Evolutionary conservation across 768 basidiomycete species (phyloP).

Genomic region (Cystofilobasidium bisporidii): DNA sequence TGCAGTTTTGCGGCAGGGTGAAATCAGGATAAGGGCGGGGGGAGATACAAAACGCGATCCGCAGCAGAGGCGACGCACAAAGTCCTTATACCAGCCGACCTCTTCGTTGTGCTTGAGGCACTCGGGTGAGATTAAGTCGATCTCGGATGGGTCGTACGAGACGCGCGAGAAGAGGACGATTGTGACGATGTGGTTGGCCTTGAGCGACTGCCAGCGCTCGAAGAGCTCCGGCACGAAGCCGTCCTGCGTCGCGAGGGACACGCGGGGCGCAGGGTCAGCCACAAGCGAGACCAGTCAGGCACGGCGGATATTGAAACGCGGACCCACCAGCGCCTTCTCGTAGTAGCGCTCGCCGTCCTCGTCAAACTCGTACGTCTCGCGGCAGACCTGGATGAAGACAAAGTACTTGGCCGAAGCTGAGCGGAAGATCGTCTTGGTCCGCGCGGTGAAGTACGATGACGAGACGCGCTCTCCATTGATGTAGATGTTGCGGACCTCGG

Average conservation of each 20-base stretch:
- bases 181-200: conserved; percentile 85
- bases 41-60: not conserved
- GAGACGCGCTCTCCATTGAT: conserved; percentile 61
- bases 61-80: not conserved
- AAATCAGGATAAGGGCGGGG: not conserved
- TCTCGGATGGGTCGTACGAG: conserved; percentile 39
- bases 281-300: not conserved
- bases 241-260: conserved; percentile 9
- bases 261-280: not conserved
- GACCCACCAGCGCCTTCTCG: conserved; percentile 74
- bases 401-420: conserved; percentile 68
- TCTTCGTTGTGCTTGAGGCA: conserved; percentile 59
- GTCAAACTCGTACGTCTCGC: conserved; percentile 92
- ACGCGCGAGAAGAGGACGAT: conserved; percentile 91
- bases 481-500: conserved; percentile 71
- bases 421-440: conserved; percentile 81
- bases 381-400: conserved; percentile 91
- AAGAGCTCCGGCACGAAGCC: conserved; percentile 84
- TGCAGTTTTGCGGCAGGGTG: conserved; percentile 45
- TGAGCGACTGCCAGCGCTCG: conserved; percentile 66
- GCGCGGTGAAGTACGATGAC: conserved; percentile 65
- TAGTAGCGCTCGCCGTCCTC: conserved; percentile 92
- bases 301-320: no score
- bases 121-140: conserved; percentile 29
- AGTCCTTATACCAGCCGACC: conserved; percentile 76